Base-by-base conservation (phyloP, 2,329 filamentous ascomycete genomes). In the Scytalidium lignicola region DNA sequence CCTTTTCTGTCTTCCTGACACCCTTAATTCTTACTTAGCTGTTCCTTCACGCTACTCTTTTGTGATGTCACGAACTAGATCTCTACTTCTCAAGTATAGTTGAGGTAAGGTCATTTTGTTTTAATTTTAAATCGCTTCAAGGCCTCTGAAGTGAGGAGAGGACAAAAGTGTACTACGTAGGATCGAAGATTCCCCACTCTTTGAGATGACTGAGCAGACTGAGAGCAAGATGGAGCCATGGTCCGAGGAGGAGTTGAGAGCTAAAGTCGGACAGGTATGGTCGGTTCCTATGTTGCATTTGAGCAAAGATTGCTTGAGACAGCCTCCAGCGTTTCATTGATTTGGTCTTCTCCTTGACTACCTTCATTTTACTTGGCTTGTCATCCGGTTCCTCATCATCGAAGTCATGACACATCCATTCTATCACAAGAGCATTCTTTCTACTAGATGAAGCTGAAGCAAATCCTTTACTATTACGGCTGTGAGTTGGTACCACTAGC, bases 201-300 rank as follows among this genome's bases (percentile, higher is more conserved):
- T 26, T 12, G 13, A 43, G 18, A 13, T 22, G 12, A 22, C 20
- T 43, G 6, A 13, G 20, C 3, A 43, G 8, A 26, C 18, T 19
- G 41, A 17, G n/a, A 37, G n/a, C n/a, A 13, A 8, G 15, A 44
- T 42, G 17, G 37, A 21, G 23, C 23, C 44, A n/a, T 62, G 52
- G 55, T 49, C 54, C 8, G 56, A 58, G 15, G 56, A 59, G 44
- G 55, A 57, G 40, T 29, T 64, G 21, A 58, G 47, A 46, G 22
- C 43, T 4, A 61, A 60, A 41, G 50, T 62, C 15, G 58, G 59
- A 44, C 55, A 64, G 52, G 58, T 62, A 56, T 41, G 57, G 41
- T 23, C 13, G 17, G 21, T 46, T 43, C 44, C 41, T 32, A 8
- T 29, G 18, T n/a, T 47, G 3, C 20, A 41, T 39, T 17, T 41